Conservation (phyloP, 164 flowering plant genomes). For the Vitis amurensis region DNA sequence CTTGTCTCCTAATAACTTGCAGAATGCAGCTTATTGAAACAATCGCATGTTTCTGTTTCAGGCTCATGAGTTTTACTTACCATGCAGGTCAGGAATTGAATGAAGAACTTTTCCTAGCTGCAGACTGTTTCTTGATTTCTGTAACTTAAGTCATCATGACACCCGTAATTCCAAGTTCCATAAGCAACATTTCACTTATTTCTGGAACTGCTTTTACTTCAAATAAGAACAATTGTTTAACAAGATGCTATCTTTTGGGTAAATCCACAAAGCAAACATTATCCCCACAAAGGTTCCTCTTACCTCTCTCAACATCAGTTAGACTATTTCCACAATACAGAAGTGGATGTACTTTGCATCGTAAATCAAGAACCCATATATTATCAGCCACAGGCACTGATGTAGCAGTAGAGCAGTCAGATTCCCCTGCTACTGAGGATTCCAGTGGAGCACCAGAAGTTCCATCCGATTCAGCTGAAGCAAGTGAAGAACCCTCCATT, state of each 20-base stretch:
- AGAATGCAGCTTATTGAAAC: neutral
- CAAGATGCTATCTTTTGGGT: conserved; percentile 35
- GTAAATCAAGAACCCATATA: conserved; percentile 25
- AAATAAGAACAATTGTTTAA: conserved; percentile 35
- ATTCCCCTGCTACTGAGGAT: conserved; percentile 40
- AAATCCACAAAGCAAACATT: conserved; percentile 29
- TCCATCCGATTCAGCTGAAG: conserved; percentile 29
- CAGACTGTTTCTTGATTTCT: conserved; percentile 8
- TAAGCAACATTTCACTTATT: conserved; percentile 45
- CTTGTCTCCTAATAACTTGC: no score
- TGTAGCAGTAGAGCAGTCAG: conserved; percentile 67
- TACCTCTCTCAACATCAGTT: conserved; percentile 47
- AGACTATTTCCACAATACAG: conserved; percentile 44
- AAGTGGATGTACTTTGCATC: conserved; percentile 20
- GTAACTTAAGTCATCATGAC: conserved; percentile 45
- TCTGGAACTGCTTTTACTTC: conserved; percentile 45
- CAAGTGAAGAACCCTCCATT: conserved; percentile 38
- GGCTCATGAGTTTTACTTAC: conserved; percentile 1
- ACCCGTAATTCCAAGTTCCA: conserved; percentile 65
- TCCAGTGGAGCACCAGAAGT: conserved; percentile 32
- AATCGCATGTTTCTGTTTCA: neutral
- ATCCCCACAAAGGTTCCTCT: conserved; percentile 32
- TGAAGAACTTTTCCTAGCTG: conserved; percentile 17
- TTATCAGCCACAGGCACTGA: conserved; percentile 68
- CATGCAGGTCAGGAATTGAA: conserved; percentile 39